These are phyloP conservation scores for Verbascum thapsus DNA, from an alignment of 257 asterid species.

Conservation along the genomic window DNA sequence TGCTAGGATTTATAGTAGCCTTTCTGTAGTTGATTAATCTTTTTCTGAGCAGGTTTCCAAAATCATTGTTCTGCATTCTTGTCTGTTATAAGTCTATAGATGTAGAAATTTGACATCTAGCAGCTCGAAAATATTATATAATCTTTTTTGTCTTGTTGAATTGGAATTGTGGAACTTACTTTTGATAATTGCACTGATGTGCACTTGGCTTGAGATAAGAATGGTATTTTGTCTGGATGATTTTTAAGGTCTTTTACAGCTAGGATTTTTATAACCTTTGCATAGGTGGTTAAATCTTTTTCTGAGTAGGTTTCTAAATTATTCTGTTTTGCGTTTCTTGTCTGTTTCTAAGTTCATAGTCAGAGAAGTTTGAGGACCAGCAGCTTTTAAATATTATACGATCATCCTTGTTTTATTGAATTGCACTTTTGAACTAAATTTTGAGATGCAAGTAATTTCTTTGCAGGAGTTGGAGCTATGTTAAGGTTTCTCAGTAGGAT, in stretches of 20 bases:
- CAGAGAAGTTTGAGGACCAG: not conserved
- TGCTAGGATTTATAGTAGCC: slow-evolving; percentile 10
- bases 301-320: not conserved
- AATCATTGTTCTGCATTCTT: not conserved
- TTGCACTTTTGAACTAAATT: no score
- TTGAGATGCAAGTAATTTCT: not conserved
- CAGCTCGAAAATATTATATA: not conserved
- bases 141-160: not conserved
- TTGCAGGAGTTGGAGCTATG: not conserved
- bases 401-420: not conserved
- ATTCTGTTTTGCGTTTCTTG: not conserved
- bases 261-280: slow-evolving; percentile 13
- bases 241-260: not conserved
- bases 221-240: not conserved
- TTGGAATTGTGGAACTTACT: no score
- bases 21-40: slow-evolving; percentile 2
- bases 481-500: no score
- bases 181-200: no score
- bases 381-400: not conserved
- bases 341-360: not conserved
- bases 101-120: not conserved
- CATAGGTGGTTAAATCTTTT: not conserved
- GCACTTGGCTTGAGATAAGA: no score
- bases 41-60: not conserved
- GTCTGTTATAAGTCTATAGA: not conserved